phyloP scores from a whole-genome alignment of 164 flowering plant species.

The Tetrastigma voinierianum region DNA sequence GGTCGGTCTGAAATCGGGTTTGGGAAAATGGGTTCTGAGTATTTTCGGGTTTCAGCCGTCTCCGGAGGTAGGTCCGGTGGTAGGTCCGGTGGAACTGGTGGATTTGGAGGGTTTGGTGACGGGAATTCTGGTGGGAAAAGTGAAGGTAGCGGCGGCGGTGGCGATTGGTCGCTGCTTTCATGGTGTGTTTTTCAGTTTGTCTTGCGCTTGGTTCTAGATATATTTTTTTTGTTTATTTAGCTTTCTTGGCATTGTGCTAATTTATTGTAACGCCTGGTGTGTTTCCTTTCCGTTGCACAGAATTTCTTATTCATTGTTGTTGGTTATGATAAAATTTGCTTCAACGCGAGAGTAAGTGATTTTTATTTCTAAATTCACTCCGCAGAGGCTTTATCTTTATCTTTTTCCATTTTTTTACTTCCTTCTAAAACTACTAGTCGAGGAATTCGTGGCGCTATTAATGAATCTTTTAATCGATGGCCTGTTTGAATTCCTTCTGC shows the following conservation, averaged over 20 bases:
- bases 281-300: background rate
- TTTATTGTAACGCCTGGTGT: background rate
- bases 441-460: no score
- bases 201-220: background rate
- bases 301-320: no score
- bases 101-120: slow-evolving; percentile 43
- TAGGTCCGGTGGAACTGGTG: slow-evolving; percentile 43
- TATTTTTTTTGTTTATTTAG: background rate
- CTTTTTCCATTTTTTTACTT: no score
- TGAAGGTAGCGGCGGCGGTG: slow-evolving; percentile 41
- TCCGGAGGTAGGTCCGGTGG: slow-evolving; percentile 43
- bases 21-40: slow-evolving; percentile 15
- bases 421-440: no score
- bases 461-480: no score
- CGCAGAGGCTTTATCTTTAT: no score
- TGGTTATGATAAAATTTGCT: no score
- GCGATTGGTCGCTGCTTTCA: slow-evolving; percentile 47
- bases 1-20: slow-evolving; percentile 17
- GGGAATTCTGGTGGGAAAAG: slow-evolving; percentile 31
- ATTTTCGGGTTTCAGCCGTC: slow-evolving; percentile 37
- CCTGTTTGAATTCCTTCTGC: no score
- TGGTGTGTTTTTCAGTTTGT: slow-evolving; percentile 31
- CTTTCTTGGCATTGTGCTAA: background rate
- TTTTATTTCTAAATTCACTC: no score
- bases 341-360: no score